Conservation (phyloP, 2,329 filamentous ascomycete genomes). For the Malbranchea zuffiana region DNA sequence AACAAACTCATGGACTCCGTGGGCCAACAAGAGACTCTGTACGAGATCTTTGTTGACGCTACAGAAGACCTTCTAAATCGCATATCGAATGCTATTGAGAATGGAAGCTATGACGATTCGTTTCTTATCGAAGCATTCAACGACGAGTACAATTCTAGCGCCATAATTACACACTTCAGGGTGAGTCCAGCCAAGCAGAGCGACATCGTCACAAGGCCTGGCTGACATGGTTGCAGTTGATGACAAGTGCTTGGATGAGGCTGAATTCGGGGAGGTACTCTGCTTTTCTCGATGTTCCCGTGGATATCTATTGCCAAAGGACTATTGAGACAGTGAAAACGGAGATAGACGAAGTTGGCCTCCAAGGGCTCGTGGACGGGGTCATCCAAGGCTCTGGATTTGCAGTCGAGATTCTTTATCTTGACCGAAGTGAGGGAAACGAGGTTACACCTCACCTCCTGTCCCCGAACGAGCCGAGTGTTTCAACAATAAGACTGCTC, state of each 20-base stretch:
- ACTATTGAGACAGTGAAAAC: conserved; percentile 63
- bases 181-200: conserved; percentile 28
- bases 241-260: conserved; percentile 78
- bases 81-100: conserved; percentile 47
- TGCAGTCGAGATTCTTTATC: conserved; percentile 76
- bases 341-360: conserved; percentile 85
- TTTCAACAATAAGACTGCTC: conserved; percentile 57
- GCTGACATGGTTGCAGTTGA: conserved; percentile 42
- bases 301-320: conserved; percentile 58
- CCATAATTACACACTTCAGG: conserved; percentile 74
- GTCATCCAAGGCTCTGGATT: conserved; percentile 70
- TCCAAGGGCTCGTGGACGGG: conserved; percentile 65
- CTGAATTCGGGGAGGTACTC: conserved; percentile 58
- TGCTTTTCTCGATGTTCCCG: conserved; percentile 55
- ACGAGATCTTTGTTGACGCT: conserved; percentile 74
- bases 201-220: not conserved
- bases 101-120: conserved; percentile 42
- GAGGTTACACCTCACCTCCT: conserved; percentile 50
- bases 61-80: conserved; percentile 57
- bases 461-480: conserved; percentile 27
- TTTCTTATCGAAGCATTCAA: conserved; percentile 64
- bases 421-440: conserved; percentile 71
- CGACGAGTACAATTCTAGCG: conserved; percentile 52
- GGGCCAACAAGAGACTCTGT: conserved; percentile 58
- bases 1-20: conserved; percentile 58